A percentile compares a stretch with the other conserved stretches of the same genome.
Conservation (phyloP, 495 filamentous ascomycete genomes). For the Penicillium desertorum region DNA sequence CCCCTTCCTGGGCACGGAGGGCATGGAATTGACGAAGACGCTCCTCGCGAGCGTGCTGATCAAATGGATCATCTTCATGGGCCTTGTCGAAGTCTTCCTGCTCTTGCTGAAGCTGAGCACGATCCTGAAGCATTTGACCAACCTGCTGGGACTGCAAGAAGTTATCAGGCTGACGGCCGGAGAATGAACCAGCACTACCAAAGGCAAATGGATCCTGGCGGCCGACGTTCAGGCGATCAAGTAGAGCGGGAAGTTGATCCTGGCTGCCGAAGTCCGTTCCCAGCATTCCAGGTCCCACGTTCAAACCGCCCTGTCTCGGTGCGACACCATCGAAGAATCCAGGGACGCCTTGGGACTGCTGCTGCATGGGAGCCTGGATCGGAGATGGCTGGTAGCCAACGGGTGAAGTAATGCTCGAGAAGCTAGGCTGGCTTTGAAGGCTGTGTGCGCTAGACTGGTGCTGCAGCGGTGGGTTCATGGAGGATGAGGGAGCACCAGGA, state of each 20-base stretch:
- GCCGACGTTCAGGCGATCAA: conserved; percentile 59
- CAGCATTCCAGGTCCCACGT: conserved; percentile 51
- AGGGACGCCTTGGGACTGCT: conserved; percentile 45
- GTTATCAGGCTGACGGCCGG: conserved; percentile 55
- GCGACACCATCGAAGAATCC: conserved; percentile 70
- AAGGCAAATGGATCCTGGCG: conserved; percentile 55
- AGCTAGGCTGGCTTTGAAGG: conserved; percentile 92
- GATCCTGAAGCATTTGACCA: conserved; percentile 58
- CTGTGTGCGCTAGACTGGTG: conserved; percentile 95
- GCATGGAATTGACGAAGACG: conserved; percentile 65
- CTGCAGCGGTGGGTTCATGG: conserved; percentile 61
- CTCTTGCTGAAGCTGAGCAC: conserved; percentile 60
- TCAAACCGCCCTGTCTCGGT: conserved; percentile 41
- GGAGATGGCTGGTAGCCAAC: conserved; percentile 71
- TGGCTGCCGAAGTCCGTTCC: conserved; percentile 53
- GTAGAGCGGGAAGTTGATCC: conserved; percentile 59
- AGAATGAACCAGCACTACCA: conserved; percentile 47
- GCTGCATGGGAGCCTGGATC: conserved; percentile 65
- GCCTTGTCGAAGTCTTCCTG: conserved; percentile 60
- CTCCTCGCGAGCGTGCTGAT: conserved; percentile 55
- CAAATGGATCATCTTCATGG: conserved; percentile 47
- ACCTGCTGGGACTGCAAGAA: conserved; percentile 59
- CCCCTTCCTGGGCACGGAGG: conserved; percentile 53
- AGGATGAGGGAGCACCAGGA: conserved; percentile 54
- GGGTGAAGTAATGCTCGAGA: conserved; percentile 87